Base-by-base conservation (phyloP, 192 early-diverging fungal genomes). In the Jimgerdemannia lactiflua region DNA sequence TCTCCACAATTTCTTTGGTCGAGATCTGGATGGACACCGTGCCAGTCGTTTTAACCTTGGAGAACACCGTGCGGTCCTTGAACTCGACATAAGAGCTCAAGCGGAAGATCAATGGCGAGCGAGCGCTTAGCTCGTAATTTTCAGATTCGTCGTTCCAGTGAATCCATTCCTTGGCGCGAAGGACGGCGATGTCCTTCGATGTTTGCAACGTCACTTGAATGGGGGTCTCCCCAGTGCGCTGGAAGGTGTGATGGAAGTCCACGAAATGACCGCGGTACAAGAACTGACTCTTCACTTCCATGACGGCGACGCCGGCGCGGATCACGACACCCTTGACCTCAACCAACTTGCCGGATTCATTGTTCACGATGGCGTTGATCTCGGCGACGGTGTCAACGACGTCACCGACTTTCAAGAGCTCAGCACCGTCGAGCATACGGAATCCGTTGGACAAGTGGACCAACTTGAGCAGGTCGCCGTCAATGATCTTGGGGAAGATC, bases 401-500 rank as follows among this genome's bases (percentile, higher is more conserved):
- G 80, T 98, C 97, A 69, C 95, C 94, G 68, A 88, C 89, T 74
- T 87, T 83, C 64, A 98, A 86, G 20, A 90, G 86, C 76, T 91
- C 90, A 40, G 84, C 87, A 42, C 89, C 87, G 64, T 92, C 91
- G 42, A 97, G 80, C 79, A 95, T 89, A 70, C 92, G 89, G 93
- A 95, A 98, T 42, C 94, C 94, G 86, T 98, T 98, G 75, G 93
- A 93, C 72, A 98, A 88, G 83, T 98, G 96, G 63, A 98, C 96
- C 4, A 98, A 86, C 70, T 90, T 89, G 77, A 98, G 87, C 65
- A 98, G 88, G 77, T 98, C 96, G 66, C 95, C 96, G 80, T 98
- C 94, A 72, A 98, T 95, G 39, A 94, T 92, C 82, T 94, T 94
- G 69, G 95, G 94, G 86, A 96, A 89, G 70, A 98, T 95, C 29